These are phyloP conservation scores for Blastocystis sp. DNA, from an alignment of 352 stramenopile genomes.

Conservation along the genomic window DNA sequence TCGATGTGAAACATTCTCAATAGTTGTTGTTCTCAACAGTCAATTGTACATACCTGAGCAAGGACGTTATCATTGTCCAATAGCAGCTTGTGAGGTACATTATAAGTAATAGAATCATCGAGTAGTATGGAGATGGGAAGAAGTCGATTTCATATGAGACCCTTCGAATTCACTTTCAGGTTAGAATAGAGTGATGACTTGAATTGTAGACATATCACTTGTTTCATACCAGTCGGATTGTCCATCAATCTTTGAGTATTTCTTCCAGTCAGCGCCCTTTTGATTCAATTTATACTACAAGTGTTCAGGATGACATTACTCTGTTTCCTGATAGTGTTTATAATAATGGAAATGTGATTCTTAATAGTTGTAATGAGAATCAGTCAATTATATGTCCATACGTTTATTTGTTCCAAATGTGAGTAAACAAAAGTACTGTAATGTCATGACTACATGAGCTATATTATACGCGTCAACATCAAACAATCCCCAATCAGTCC, in stretches of 20 bases:
- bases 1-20: neutral
- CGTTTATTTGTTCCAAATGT: neutral
- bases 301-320: neutral
- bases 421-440: neutral
- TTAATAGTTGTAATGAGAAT: neutral
- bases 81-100: conserved; percentile 24
- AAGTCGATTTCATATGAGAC: neutral
- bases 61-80: conserved; percentile 19
- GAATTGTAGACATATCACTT: neutral
- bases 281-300: no score
- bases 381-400: neutral
- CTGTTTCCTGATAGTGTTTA: neutral
- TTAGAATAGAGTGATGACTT: neutral
- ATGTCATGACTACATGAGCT: neutral
- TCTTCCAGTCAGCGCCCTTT: no score
- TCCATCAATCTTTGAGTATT: neutral
- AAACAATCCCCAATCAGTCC: neutral
- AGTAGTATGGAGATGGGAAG: conserved; percentile 32
- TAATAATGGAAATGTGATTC: conserved; percentile 57
- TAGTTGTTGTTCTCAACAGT: conserved; percentile 17
- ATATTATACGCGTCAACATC: neutral
- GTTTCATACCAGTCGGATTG: neutral
- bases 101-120: neutral
- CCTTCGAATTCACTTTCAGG: conserved; percentile 1
- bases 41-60: conserved; percentile 15